These are phyloP conservation scores for Pezicula carpinea DNA, from an alignment of 2,329 filamentous ascomycete genomes.

Conservation along the genomic window DNA sequence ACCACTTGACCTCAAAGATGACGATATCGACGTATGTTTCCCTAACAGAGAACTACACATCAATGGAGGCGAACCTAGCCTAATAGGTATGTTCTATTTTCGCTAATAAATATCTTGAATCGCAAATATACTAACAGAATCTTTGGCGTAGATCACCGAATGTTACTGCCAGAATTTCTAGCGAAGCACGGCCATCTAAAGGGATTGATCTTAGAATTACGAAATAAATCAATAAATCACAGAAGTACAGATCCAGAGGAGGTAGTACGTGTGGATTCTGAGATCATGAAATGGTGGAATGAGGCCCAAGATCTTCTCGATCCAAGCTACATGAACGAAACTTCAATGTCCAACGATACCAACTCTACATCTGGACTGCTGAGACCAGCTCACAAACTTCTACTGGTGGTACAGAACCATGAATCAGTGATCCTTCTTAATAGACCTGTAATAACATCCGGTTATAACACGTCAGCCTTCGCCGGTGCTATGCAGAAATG, in stretches of 20 bases:
- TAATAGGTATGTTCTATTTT: neutral
- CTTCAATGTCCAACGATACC: neutral
- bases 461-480: constrained; percentile 34
- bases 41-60: constrained; percentile 42
- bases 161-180: constrained; percentile 30
- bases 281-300: constrained; percentile 43
- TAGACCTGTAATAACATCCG: constrained; percentile 37
- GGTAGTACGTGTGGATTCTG: constrained; percentile 35
- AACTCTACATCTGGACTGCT: constrained; percentile 14
- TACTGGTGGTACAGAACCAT: constrained; percentile 36
- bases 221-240: constrained; percentile 39
- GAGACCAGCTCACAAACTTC: constrained; percentile 29
- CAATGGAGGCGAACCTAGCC: constrained; percentile 6
- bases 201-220: constrained; percentile 41
- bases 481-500: constrained; percentile 40
- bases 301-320: constrained; percentile 39
- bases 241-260: constrained; percentile 32
- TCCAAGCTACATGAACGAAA: constrained; percentile 16
- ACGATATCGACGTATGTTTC: constrained; percentile 55
- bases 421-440: constrained; percentile 43
- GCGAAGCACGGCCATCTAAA: constrained; percentile 38
- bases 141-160: too few relatives aligned
- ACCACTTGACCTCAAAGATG: constrained; percentile 49
- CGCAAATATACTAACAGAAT: neutral
- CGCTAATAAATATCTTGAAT: constrained; percentile 16